phyloP scores from a whole-genome alignment of 2,329 filamentous ascomycete genomes.

The Fusarium staphyleae region DNA sequence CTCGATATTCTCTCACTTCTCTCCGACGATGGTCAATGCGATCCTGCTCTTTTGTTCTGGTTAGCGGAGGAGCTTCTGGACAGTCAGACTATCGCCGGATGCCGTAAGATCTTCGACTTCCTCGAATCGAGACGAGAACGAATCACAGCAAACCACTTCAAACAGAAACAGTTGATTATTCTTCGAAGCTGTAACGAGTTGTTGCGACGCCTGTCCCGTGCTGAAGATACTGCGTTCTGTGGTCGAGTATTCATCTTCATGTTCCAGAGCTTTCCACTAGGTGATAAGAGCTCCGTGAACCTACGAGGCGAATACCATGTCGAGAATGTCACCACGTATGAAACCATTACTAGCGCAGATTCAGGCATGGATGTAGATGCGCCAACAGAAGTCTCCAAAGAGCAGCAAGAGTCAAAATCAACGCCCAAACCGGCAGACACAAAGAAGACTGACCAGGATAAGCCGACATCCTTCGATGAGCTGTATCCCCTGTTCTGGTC shows the following conservation, averaged over 20 bases:
- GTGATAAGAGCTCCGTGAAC: conserved; percentile 97
- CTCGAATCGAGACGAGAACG: conserved; percentile 91
- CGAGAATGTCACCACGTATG: conserved; percentile 90
- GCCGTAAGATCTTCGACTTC: conserved; percentile 91
- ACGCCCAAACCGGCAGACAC: conserved; percentile 51
- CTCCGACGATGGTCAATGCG: conserved; percentile 79
- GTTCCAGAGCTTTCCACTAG: conserved; percentile 96
- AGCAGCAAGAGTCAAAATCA: conserved; percentile 43
- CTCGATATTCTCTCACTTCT: conserved; percentile 90
- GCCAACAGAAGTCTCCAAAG: conserved; percentile 49
- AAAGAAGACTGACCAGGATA: conserved; percentile 56
- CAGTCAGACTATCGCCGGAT: conserved; percentile 92
- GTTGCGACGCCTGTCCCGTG: conserved; percentile 88
- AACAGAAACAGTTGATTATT: conserved; percentile 86
- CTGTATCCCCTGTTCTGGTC: conserved; percentile 96
- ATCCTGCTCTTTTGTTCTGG: conserved; percentile 84
- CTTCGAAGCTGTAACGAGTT: conserved; percentile 95
- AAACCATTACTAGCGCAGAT: conserved; percentile 50
- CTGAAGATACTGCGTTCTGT: conserved; percentile 96
- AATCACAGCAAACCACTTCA: conserved; percentile 81
- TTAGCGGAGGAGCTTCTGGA: conserved; percentile 94
- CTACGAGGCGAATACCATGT: conserved; percentile 93
- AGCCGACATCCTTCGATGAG: conserved; percentile 67
- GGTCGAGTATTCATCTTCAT: conserved; percentile 98
- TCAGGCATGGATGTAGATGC: conserved; percentile 70